A percentile compares a stretch with the other conserved stretches of the same genome.
phyloP scores from a whole-genome alignment of 179 eudicot genomes.

The Beta corolliflora region DNA sequence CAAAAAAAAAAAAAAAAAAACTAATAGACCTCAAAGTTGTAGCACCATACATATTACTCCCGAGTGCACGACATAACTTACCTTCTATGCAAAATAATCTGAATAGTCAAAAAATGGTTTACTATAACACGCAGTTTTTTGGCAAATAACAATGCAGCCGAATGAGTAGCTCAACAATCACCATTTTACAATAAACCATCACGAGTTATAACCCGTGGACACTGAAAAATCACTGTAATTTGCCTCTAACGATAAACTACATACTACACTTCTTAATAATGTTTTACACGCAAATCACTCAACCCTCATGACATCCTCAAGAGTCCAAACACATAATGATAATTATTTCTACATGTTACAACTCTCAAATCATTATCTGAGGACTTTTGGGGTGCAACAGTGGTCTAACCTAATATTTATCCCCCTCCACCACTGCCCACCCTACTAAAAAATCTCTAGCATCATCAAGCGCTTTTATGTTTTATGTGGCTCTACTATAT shows the following conservation, averaged over 20 bases:
- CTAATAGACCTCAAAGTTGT: too few relatives aligned
- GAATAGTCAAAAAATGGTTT: too few relatives aligned
- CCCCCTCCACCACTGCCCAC: neutral
- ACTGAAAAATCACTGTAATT: neutral
- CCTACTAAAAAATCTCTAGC: slow-evolving; percentile 13
- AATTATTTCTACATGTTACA: neutral
- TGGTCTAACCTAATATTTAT: neutral
- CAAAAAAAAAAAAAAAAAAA: too few relatives aligned
- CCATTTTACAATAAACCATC: too few relatives aligned
- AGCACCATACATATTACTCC: too few relatives aligned
- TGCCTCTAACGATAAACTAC: neutral
- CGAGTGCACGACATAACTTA: too few relatives aligned
- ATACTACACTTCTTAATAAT: slow-evolving; percentile 1
- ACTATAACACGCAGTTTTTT: too few relatives aligned
- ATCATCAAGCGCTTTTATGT: slow-evolving; percentile 23
- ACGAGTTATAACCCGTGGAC: neutral
- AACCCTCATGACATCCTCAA: slow-evolving; percentile 6
- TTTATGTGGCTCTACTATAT: slow-evolving; percentile 19
- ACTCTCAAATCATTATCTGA: slow-evolving; percentile 11
- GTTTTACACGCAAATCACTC: slow-evolving; percentile 18
- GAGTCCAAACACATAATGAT: neutral
- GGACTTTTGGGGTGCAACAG: slow-evolving; percentile 5
- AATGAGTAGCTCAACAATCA: neutral
- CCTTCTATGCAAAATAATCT: too few relatives aligned
- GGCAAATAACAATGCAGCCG: neutral